Evolutionary conservation across 495 filamentous ascomycete genomes (phyloP).

Genomic region (Trichocladium antarcticum): DNA sequence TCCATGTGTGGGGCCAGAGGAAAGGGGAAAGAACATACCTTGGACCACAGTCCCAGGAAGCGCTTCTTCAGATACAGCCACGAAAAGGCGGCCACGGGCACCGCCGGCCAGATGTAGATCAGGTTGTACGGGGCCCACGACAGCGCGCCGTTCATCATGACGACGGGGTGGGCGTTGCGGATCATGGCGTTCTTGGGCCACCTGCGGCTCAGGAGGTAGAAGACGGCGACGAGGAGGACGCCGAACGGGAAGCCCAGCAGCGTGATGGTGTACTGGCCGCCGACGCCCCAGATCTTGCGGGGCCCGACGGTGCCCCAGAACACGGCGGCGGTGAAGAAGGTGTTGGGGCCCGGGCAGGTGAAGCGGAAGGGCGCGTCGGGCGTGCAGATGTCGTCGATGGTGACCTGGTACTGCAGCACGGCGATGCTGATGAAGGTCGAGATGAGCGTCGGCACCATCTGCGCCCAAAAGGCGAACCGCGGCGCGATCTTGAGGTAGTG

Average conservation of each 20-base stretch:
- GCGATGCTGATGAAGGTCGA: constrained; percentile 33
- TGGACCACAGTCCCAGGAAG: constrained; percentile 32
- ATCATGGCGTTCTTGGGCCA: constrained; percentile 25
- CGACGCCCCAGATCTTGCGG: constrained; percentile 31
- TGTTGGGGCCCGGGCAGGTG: constrained; percentile 33
- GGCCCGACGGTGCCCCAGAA: constrained; percentile 39
- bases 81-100: constrained; percentile 28
- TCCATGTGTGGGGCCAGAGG: background rate
- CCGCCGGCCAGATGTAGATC: constrained; percentile 30
- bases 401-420: constrained; percentile 34
- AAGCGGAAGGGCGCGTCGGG: constrained; percentile 30
- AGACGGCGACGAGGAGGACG: constrained; percentile 21
- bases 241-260: constrained; percentile 33
- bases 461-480: constrained; percentile 33
- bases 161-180: constrained; percentile 32
- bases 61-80: constrained; percentile 31
- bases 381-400: constrained; percentile 32
- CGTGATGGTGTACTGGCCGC: constrained; percentile 29
- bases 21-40: constrained; percentile 18
- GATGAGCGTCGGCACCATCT: constrained; percentile 32
- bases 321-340: constrained; percentile 36
- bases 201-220: constrained; percentile 23
- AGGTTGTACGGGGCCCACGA: constrained; percentile 32
- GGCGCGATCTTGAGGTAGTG: constrained; percentile 38
- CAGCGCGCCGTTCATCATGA: constrained; percentile 27